Evolutionary conservation across 2,329 filamentous ascomycete genomes (phyloP).

Genomic region (Grosmannia clavigera): DNA sequence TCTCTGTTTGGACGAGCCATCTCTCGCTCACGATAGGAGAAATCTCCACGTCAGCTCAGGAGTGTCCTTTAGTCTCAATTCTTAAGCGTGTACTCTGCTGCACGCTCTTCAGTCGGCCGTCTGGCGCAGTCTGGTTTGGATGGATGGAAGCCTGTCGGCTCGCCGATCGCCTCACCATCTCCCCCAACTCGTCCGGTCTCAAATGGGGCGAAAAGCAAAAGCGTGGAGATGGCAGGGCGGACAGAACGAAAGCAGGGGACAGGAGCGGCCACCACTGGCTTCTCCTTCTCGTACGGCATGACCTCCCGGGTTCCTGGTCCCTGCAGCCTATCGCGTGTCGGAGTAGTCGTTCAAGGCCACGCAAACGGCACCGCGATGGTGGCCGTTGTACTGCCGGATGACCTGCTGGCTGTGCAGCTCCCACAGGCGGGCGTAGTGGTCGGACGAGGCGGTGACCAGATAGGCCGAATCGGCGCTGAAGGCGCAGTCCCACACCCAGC

Average conservation of each 20-base stretch:
- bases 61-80: not conserved
- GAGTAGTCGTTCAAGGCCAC: slow-evolving; percentile 85
- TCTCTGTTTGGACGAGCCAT: not conserved
- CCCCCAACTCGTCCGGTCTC: not conserved
- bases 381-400: slow-evolving; percentile 89
- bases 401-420: slow-evolving; percentile 77
- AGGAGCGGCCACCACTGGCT: no score
- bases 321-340: slow-evolving; percentile 29
- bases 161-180: not conserved
- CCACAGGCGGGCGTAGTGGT: slow-evolving; percentile 89
- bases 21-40: not conserved
- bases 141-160: not conserved
- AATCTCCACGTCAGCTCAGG: not conserved
- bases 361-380: slow-evolving; percentile 83
- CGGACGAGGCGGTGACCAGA: slow-evolving; percentile 82
- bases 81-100: not conserved
- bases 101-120: not conserved
- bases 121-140: not conserved
- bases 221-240: not conserved
- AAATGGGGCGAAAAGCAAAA: not conserved
- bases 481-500: slow-evolving; percentile 96
- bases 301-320: not conserved
- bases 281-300: not conserved
- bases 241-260: not conserved
- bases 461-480: slow-evolving; percentile 91